These are phyloP conservation scores for Candida methanosorbosa DNA, from an alignment of 805 yeast species.

Conservation along the genomic window DNA sequence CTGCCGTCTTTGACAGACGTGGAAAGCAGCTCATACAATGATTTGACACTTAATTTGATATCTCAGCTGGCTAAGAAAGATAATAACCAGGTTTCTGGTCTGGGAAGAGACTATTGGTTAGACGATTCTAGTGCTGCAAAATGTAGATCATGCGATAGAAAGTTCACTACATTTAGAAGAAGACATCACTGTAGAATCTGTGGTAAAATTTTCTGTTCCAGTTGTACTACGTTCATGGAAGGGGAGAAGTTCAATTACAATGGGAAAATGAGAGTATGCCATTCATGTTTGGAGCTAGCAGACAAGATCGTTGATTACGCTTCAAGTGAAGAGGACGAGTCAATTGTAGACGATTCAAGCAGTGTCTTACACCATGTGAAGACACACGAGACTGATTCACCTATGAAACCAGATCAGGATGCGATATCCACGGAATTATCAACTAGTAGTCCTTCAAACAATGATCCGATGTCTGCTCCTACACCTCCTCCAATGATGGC, in stretches of 20 bases:
- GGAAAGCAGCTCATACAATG: constrained; percentile 7
- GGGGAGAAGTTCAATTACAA: constrained; percentile 55
- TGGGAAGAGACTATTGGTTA: constrained; percentile 87
- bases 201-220: constrained; percentile 88
- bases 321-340: constrained; percentile 59
- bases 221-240: constrained; percentile 66
- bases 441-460: background rate
- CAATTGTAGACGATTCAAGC: constrained; percentile 29
- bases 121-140: constrained; percentile 87
- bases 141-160: constrained; percentile 74
- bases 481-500: constrained; percentile 67
- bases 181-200: constrained; percentile 94
- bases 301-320: constrained; percentile 60
- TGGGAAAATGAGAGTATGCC: constrained; percentile 72
- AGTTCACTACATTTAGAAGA: constrained; percentile 78
- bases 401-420: constrained; percentile 1
- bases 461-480: constrained; percentile 25
- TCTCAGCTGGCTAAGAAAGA: constrained; percentile 11
- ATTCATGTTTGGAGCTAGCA: constrained; percentile 54
- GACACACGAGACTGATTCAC: constrained; percentile 1
- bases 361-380: constrained; percentile 9
- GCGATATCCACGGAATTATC: background rate
- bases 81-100: constrained; percentile 28
- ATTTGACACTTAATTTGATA: constrained; percentile 15
- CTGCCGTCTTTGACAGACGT: background rate